phyloP scores from a whole-genome alignment of 2,329 filamentous ascomycete species.

The Aspergillus glaucus region DNA sequence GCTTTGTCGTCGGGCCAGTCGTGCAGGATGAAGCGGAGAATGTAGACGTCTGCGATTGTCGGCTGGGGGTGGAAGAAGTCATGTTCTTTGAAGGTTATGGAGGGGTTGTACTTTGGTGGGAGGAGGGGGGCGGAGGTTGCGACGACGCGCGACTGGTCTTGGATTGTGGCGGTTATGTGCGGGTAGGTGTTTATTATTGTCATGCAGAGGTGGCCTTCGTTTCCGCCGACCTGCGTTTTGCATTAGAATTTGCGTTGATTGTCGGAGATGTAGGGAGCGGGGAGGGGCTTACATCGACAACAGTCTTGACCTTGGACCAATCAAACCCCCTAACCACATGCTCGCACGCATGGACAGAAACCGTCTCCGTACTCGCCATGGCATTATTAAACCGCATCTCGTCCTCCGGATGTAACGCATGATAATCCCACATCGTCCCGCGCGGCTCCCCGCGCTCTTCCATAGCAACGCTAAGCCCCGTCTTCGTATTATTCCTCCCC shows the following conservation, averaged over 20 bases:
- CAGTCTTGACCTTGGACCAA: background rate
- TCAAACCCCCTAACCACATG: background rate
- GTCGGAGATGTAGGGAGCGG: background rate
- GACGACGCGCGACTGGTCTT: background rate
- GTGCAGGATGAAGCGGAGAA: constrained; percentile 2
- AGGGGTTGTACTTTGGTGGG: background rate
- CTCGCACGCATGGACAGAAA: background rate
- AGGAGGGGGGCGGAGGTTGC: background rate
- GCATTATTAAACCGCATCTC: background rate
- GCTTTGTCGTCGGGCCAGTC: constrained; percentile 3
- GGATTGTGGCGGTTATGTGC: background rate
- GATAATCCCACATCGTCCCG: background rate
- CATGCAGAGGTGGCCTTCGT: background rate
- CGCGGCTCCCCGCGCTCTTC: background rate
- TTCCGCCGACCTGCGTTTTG: background rate
- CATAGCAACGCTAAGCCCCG: background rate
- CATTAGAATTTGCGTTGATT: background rate
- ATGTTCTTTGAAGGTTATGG: constrained; percentile 1
- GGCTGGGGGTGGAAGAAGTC: constrained; percentile 1
- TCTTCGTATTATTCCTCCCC: background rate
- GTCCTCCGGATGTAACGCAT: background rate
- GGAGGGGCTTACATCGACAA: background rate
- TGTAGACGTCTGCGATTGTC: background rate
- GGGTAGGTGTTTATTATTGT: background rate
- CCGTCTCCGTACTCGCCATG: background rate